These are phyloP conservation scores for Andrographis paniculata DNA, from an alignment of 305 asterid species.

Conservation along the genomic window DNA sequence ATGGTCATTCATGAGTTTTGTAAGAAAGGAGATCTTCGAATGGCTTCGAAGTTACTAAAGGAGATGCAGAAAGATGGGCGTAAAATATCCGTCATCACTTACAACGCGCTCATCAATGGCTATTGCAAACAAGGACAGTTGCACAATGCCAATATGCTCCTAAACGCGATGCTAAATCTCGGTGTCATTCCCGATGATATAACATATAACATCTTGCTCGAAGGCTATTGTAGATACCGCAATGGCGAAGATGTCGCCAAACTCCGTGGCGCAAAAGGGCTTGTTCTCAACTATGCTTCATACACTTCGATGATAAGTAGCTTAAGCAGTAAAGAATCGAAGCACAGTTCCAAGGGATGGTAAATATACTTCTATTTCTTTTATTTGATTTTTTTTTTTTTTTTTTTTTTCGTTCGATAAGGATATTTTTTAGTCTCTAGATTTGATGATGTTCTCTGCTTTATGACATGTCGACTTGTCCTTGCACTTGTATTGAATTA, in stretches of 20 bases:
- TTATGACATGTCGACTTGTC: too few relatives aligned
- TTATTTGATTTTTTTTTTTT: too few relatives aligned
- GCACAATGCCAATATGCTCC: conserved; percentile 72
- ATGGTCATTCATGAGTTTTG: conserved; percentile 66
- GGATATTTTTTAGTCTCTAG: too few relatives aligned
- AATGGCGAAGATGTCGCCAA: conserved; percentile 34
- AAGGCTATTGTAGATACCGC: conserved; percentile 55
- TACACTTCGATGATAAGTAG: conserved; percentile 48
- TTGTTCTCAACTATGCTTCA: conserved; percentile 70
- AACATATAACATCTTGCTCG: conserved; percentile 68
- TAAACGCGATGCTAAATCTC: conserved; percentile 70
- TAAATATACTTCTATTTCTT: too few relatives aligned
- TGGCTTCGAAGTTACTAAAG: conserved; percentile 41
- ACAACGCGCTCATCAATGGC: conserved; percentile 68
- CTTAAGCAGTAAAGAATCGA: conserved; percentile 40
- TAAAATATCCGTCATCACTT: conserved; percentile 40
- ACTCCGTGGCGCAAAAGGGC: conserved; percentile 67
- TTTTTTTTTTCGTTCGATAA: too few relatives aligned
- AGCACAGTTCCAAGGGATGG: conserved; percentile 20
- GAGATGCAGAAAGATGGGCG: conserved; percentile 58
- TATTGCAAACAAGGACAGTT: conserved; percentile 76
- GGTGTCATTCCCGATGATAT: conserved; percentile 76
- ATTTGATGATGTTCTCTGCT: too few relatives aligned
- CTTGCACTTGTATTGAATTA: too few relatives aligned
- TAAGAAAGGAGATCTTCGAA: conserved; percentile 59